Evolutionary conservation across 768 basidiomycete species (phyloP), one percentile per base, ranked within the genome.

Genomic region (Leccinum variicolor): DNA sequence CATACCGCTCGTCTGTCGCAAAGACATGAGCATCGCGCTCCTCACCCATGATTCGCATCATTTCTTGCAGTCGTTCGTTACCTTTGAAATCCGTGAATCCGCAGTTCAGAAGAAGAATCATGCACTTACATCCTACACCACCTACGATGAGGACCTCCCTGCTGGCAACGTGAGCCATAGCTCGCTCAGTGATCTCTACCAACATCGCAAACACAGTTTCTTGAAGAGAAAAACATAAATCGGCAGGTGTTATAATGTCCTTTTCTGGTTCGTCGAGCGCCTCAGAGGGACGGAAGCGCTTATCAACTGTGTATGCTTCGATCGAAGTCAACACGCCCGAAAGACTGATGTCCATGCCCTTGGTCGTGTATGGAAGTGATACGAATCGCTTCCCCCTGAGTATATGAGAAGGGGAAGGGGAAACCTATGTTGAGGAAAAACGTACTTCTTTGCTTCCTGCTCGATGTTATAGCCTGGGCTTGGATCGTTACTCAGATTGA

Each of bases 131-230:
- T n/a, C 97, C 97, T n/a, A 99, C 97, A 33, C 97, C 97, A 4
- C 97, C 97, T 8, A 99, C 97, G 54, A 99, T 94, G 41, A 99
- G 81, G 1, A 98, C 95, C 66, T 99, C 95, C 72, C 84, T 92
- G 65, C 93, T 96, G 11, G 91, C 91, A 21, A 98, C 95, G 72
- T 98, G 97, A 28, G 97, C 97, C 97, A 99, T 98, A 10, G 97
- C 97, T 39, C 97, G 81, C 73, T 99, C 97, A 0, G 97, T 98
- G 59, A 98, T 99, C 75, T 99, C 97, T 15, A 99, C 97, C 3
- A 99, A 80, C 97, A 99, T 99, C 0, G 95, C 90, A 71, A 90
- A 99, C 1, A 98, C 86, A 0, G 92, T 97, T 74, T 99, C 97
- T 74, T 99, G 97, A 4, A 99, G 77, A 6, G 94, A 94, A 73